Base-by-base conservation (phyloP, 2,329 filamentous ascomycete species). In the Fusarium mexicanum region DNA sequence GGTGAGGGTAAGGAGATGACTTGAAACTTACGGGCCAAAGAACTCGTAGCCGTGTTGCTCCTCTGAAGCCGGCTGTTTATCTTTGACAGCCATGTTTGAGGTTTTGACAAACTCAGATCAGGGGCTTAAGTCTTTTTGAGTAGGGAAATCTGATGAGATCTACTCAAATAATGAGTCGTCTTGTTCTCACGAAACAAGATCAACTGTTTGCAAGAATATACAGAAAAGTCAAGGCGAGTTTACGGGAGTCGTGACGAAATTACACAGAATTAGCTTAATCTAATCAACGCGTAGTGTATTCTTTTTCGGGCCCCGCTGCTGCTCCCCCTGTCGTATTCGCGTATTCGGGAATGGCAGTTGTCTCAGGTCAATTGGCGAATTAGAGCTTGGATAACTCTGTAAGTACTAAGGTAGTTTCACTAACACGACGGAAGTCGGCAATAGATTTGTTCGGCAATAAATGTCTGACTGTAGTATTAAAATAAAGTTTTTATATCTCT, bases 41-140 rank as follows among this genome's bases (percentile, higher is more conserved):
- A 89, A 88, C 68, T 88, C 86, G 75, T 88, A 89, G 71, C 84
- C 85, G 66, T 86, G 86, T 68, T 80, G 85, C 69, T 80, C 78
- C 61, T 77, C 67, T 11, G 74, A 73, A 51, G 78, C 62, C 26
- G 55, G 54, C 37, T 65, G 50, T 62, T 81, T 83, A 18, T 77
- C 47, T 59, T 81, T 81, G 59, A 70, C 60, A 11, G 80, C 76
- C 83, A 85, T 84, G n/a, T 31, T 75, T 54, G 58, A 50, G 40
- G 38, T 35, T 33, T 64, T 54, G 47, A 69, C 26, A 17, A 59
- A 43, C 55, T 63, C 54, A 55, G 38, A 47, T 29, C 48, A 46
- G 57, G 43, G 31, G 44, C 35, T 31, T 58, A 64, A 67, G 41
- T 13, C 14, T 44, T 47, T 29, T 11, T 8, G n/a, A 65, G 59